Conservation (phyloP, 1,284 basidiomycete genomes). For the Naganishia sp. region DNA sequence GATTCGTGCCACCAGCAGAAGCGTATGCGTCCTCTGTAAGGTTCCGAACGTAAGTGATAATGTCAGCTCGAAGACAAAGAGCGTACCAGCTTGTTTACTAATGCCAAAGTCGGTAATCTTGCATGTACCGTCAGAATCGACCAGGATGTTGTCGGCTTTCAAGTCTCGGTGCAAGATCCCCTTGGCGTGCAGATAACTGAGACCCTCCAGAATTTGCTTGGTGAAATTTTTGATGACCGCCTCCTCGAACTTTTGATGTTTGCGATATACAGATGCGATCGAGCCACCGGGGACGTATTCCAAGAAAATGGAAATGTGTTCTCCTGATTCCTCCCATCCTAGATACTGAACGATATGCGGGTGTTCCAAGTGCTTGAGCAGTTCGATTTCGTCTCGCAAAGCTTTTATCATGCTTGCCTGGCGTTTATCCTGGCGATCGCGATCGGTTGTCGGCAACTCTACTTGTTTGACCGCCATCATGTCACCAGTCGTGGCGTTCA, state of each 20-base stretch:
- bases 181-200: conserved; percentile 89
- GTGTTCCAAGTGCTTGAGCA: conserved; percentile 94
- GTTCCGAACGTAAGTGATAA: background rate
- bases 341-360: conserved; percentile 97
- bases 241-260: conserved; percentile 90
- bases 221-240: conserved; percentile 91
- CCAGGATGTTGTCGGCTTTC: conserved; percentile 97
- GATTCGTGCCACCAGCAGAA: conserved; percentile 76
- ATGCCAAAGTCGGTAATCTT: conserved; percentile 97
- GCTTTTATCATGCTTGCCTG: conserved; percentile 87
- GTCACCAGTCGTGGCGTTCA: conserved; percentile 97
- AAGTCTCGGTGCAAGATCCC: conserved; percentile 94
- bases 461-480: conserved; percentile 99
- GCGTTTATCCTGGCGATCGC: conserved; percentile 83
- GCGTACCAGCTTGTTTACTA: conserved; percentile 69
- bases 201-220: conserved; percentile 83
- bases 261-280: conserved; percentile 86
- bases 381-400: conserved; percentile 89
- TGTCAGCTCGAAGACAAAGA: background rate
- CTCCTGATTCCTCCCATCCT: conserved; percentile 90
- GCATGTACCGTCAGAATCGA: conserved; percentile 88
- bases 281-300: conserved; percentile 98
- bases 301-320: conserved; percentile 93
- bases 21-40: conserved; percentile 73
- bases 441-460: conserved; percentile 84